A percentile compares a stretch with the other conserved stretches of the same genome.
Evolutionary conservation across 1,139 yeast species (phyloP).

Genomic region (Wickerhamomyces sp.): DNA sequence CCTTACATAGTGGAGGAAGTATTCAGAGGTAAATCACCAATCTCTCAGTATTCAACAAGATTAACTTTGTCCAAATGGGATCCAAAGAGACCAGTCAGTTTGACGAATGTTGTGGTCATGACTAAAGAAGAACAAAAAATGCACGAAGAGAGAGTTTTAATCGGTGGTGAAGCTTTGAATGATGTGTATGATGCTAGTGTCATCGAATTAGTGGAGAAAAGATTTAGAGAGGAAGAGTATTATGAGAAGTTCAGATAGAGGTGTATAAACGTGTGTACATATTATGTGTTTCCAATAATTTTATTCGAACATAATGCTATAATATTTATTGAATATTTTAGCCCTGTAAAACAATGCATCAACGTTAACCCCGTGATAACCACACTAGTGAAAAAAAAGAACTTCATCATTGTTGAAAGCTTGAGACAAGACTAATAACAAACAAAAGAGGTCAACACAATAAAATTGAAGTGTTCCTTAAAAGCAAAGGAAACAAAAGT

Average conservation of each 20-base stretch:
- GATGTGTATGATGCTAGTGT: constrained; percentile 65
- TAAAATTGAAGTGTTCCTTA: neutral
- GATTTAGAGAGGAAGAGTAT: constrained; percentile 72
- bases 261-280: neutral
- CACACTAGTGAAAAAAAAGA: neutral
- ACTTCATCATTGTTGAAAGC: neutral
- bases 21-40: constrained; percentile 85
- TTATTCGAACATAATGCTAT: too few species aligned
- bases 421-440: neutral
- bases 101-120: constrained; percentile 78
- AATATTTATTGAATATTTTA: too few species aligned
- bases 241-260: constrained; percentile 52
- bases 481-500: neutral
- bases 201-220: constrained; percentile 49
- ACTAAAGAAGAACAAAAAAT: constrained; percentile 80
- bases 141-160: constrained; percentile 72
- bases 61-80: constrained; percentile 83
- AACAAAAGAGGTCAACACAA: neutral
- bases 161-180: constrained; percentile 54
- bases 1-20: constrained; percentile 89
- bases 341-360: too few species aligned
- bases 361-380: too few species aligned
- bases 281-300: too few species aligned
- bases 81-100: constrained; percentile 46
- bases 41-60: constrained; percentile 79